Base-by-base conservation (phyloP, 768 basidiomycete species). In the Ramaria sp. region DNA sequence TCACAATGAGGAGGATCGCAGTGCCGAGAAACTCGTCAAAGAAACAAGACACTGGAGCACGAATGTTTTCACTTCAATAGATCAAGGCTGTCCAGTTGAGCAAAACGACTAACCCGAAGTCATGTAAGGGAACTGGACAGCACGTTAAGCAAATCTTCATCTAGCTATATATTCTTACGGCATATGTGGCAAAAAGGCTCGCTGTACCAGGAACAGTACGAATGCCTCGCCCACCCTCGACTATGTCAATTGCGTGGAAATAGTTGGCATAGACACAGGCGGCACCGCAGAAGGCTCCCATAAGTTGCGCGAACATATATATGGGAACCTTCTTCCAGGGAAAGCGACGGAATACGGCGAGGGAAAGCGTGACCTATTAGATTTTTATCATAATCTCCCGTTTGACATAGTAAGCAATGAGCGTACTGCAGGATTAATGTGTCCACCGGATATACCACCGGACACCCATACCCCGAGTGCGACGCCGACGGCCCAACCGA, bases 321-420 rank as follows among this genome's bases (percentile, higher is more conserved):
- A 62, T 75, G 0, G 89, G 89, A 0, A 89, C 89, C 66, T 91
- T 91, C 61, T 75, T 76, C 84, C 86, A 86, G 0, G 89, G 86
- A 68, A 91, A 90, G 47, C 75, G 76, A 60, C 88, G 80, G 67
- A 82, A 81, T 2, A 79, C 72, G 4, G 85, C 86, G 46, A 89
- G 64, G 13, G 81, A 75, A 51, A 91, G 68, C 17, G 89, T 91
- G 24, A 90, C 75, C 83, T 84, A 22, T 56, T 60, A 54, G 9
- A 10, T 64, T 22, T 4, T 15, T 11, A 33, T 9, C n/a, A 22
- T 2, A 31, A 24, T 7, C 30, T 15, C 30, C 2, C 6, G 6
- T 27, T 7, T 11, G 19, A 49, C 7, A 13, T 9, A 2, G 34
- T 13, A 37, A 37, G 13, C 34, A 43, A 31, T 22, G 50, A 42